phyloP scores from a whole-genome alignment of 768 basidiomycete genomes.

The Amanita polypyramis region DNA sequence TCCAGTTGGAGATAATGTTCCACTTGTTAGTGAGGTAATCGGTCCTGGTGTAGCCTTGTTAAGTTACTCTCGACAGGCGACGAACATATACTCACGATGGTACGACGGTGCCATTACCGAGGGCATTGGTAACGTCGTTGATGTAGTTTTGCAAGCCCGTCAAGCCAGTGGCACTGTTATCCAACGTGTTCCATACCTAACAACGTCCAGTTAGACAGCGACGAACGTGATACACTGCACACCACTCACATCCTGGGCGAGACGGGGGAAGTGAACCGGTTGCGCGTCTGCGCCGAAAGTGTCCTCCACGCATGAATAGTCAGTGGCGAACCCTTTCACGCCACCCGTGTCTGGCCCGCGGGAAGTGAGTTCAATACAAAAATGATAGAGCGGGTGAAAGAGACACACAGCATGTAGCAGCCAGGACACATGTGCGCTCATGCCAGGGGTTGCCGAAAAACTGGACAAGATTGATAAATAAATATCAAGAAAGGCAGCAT shows the following conservation, averaged over 20 bases:
- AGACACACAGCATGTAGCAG: conserved; percentile 8
- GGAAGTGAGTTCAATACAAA: background rate
- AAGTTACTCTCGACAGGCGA: background rate
- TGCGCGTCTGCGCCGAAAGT: background rate
- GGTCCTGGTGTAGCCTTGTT: background rate
- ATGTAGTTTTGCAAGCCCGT: conserved; percentile 7
- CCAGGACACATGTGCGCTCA: conserved; percentile 6
- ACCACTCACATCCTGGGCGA: background rate
- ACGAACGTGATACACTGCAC: background rate
- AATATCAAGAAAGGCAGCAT: background rate
- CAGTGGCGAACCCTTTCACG: background rate
- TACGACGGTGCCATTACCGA: background rate
- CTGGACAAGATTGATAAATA: background rate
- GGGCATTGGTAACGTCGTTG: conserved; percentile 1
- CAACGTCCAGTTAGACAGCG: background rate
- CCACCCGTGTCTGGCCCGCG: background rate
- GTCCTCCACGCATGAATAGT: background rate
- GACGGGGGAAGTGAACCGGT: conserved; percentile 1
- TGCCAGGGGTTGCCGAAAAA: conserved; percentile 2
- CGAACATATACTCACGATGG: conserved; percentile 6
- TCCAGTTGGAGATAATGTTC: conserved; percentile 4
- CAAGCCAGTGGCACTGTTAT: background rate
- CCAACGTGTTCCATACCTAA: conserved; percentile 1
- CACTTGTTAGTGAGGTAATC: conserved; percentile 8
- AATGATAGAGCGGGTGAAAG: background rate